Base-by-base conservation (phyloP, 2,329 filamentous ascomycete species). In the Trichophyton simii region DNA sequence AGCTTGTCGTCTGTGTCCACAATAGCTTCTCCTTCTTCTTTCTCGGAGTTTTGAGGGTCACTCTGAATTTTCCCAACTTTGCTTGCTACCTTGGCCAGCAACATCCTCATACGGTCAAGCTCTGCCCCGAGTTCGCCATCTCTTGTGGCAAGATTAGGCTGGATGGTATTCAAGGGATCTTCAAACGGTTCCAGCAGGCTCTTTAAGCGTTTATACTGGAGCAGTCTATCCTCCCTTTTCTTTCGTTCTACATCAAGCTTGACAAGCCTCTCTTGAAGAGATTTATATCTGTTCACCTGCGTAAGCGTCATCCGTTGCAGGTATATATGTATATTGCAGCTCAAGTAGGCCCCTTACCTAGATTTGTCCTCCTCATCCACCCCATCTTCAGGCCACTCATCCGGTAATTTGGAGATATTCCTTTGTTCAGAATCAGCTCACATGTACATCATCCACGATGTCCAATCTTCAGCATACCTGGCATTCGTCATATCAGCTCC, bases 111-210 rank as follows among this genome's bases (percentile, higher is more conserved):
- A 67, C 76, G 78, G 57, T 76, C 75, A 62, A 83, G 62, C 66
- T 83, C 80, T 15, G 73, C 70, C 11, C 73, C 72, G 58, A 83
- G 69, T 61, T 79, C 77, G 9, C 78, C 77, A 66, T 82, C 79
- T 58, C 74, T 73, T 38, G 78, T 80, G 36, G 80, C 75, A 25
- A 83, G 70, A 64, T 83, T 83, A 1, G 80, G 80, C 65, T 83
- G 81, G 46, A 83, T 76, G 58, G 76, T 78, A 44, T 75, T 70
- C 63, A 76, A 75, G 0, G 81, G 78, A 28, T 78, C 71, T 34
- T 75, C 68, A 60, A 82, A 81, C 1, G 80, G 80, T 61, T 77
- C 74, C 3, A 83, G 69, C 34, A 82, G 69, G 20, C 66, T 67
- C 44, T 76, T 72, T 8, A 83, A 67, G 28, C 76, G 75, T 41